These are phyloP conservation scores for Agaricus blazei DNA, from an alignment of 768 basidiomycete species.

Conservation along the genomic window DNA sequence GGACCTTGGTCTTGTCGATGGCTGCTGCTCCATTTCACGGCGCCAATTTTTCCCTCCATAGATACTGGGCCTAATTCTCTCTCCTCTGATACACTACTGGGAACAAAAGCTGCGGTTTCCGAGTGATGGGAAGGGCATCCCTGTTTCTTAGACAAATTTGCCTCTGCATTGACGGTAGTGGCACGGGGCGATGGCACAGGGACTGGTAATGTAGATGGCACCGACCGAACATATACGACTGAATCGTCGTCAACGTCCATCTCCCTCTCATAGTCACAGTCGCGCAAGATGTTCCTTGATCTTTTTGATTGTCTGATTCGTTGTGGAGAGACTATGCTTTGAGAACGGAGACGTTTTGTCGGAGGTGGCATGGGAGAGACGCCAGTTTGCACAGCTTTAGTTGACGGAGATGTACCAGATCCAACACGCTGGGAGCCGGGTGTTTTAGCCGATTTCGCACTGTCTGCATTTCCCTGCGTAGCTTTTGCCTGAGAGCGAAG, in stretches of 20 bases:
- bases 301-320: not conserved
- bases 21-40: constrained; percentile 33
- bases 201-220: not conserved
- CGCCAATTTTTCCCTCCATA: constrained; percentile 11
- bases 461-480: not conserved
- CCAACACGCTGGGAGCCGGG: not conserved
- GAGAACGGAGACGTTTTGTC: constrained; percentile 7
- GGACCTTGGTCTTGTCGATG: constrained; percentile 35
- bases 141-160: constrained; percentile 34
- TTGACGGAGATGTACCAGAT: not conserved
- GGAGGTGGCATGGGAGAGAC: constrained; percentile 6
- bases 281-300: constrained; percentile 1
- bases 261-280: not conserved
- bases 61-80: constrained; percentile 40
- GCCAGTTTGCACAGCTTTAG: not conserved
- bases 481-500: not conserved
- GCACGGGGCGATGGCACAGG: constrained; percentile 10
- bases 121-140: constrained; percentile 23
- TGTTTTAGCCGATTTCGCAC: not conserved
- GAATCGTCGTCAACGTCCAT: constrained; percentile 4
- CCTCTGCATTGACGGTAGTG: constrained; percentile 11
- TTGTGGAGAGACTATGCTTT: constrained; percentile 4
- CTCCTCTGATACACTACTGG: constrained; percentile 68
- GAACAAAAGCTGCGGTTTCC: constrained; percentile 35
- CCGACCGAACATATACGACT: constrained; percentile 1